Conservation (phyloP, 768 basidiomycete genomes). For the Astraeus odoratus region DNA sequence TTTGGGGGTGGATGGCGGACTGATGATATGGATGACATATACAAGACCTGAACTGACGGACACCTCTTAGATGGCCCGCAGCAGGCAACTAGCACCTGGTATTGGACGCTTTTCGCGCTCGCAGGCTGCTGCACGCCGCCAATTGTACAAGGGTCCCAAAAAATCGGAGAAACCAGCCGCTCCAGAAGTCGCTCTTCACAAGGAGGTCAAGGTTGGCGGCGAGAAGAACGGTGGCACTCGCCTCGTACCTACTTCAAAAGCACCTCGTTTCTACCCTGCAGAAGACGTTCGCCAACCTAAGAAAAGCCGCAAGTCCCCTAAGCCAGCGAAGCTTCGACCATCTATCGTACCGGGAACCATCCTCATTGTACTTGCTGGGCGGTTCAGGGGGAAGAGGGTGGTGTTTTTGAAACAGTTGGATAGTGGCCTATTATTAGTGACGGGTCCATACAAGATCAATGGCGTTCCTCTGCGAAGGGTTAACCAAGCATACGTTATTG, state of each 20-base stretch:
- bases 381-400: conserved; percentile 97
- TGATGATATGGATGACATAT: conserved; percentile 29
- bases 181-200: conserved; percentile 50
- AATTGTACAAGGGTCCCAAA: conserved; percentile 80
- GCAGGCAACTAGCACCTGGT: conserved; percentile 75
- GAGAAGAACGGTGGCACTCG: conserved; percentile 89
- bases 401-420: conserved; percentile 96
- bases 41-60: conserved; percentile 12
- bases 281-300: conserved; percentile 91
- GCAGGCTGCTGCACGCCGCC: conserved; percentile 72
- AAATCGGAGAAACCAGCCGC: conserved; percentile 63
- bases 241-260: conserved; percentile 78
- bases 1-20: conserved; percentile 28
- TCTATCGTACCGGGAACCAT: conserved; percentile 92
- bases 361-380: conserved; percentile 94
- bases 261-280: conserved; percentile 88
- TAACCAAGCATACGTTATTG: conserved; percentile 98
- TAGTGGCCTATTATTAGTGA: conserved; percentile 89
- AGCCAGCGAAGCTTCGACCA: conserved; percentile 71
- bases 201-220: conserved; percentile 81
- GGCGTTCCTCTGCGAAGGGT: conserved; percentile 97
- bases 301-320: conserved; percentile 83
- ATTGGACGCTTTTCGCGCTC: conserved; percentile 81
- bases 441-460: conserved; percentile 97
- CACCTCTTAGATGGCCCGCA: conserved; percentile 68